These are phyloP conservation scores for Adenanthera pavonina DNA, from an alignment of 306 rosid species.

Conservation along the genomic window DNA sequence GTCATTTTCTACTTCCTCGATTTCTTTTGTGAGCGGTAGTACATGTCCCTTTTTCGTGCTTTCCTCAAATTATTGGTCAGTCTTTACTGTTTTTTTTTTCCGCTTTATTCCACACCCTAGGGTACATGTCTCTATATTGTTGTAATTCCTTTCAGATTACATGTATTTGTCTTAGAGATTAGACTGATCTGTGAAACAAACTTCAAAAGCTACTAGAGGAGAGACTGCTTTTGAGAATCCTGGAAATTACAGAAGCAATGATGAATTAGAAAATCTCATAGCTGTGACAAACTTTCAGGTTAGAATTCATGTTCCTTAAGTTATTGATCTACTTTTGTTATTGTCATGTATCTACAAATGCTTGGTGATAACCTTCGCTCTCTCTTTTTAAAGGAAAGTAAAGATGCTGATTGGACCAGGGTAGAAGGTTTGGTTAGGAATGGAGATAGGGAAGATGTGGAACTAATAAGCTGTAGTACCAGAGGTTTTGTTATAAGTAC, in stretches of 20 bases:
- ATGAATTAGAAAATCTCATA: slow-evolving; percentile 44
- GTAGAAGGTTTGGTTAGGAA: slow-evolving; percentile 65
- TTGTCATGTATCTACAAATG: slow-evolving; percentile 19
- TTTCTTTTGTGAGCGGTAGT: too few relatives aligned
- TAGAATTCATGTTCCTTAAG: slow-evolving; percentile 39
- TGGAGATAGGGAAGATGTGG: slow-evolving; percentile 75
- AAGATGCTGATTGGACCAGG: slow-evolving; percentile 77
- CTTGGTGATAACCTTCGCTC: slow-evolving; percentile 24
- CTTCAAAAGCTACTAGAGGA: slow-evolving; percentile 46
- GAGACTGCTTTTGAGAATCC: slow-evolving; percentile 33
- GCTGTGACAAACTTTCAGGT: slow-evolving; percentile 62
- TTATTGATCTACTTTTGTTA: slow-evolving; percentile 29
- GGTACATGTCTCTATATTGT: background rate
- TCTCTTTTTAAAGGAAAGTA: slow-evolving; percentile 53
- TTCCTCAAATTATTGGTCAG: too few relatives aligned
- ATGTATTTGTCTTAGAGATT: slow-evolving; percentile 58
- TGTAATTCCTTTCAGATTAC: slow-evolving; percentile 42
- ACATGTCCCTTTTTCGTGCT: too few relatives aligned
- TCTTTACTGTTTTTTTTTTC: too few relatives aligned
- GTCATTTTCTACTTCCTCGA: too few relatives aligned
- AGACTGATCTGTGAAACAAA: slow-evolving; percentile 51
- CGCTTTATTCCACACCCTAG: too few relatives aligned
- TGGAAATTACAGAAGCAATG: slow-evolving; percentile 36
- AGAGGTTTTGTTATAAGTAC: slow-evolving; percentile 91
- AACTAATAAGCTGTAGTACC: slow-evolving; percentile 76